Evolutionary conservation across 257 asterid genomes (phyloP).

Genomic region (Solanum rostratum): DNA sequence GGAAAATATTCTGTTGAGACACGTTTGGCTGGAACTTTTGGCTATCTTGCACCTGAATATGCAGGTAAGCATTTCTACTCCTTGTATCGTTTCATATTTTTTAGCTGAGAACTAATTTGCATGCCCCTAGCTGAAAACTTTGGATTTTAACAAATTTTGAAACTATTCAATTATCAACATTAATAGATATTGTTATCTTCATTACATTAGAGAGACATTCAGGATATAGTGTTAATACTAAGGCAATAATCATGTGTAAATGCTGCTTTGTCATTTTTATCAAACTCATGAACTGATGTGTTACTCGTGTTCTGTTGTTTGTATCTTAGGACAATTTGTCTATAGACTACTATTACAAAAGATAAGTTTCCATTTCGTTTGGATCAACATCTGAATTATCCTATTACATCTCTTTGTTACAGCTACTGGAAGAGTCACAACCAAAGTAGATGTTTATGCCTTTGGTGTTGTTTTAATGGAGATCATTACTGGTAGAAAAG

Average conservation of each 20-base stretch:
- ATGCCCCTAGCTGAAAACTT: not conserved
- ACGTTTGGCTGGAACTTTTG: conserved; percentile 86
- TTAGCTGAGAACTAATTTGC: not conserved
- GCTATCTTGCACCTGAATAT: conserved; percentile 97
- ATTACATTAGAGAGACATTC: not conserved
- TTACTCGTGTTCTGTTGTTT: not conserved
- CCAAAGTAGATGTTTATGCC: conserved; percentile 88
- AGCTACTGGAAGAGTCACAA: conserved; percentile 96
- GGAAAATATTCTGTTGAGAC: conserved; percentile 94
- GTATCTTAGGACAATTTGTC: not conserved
- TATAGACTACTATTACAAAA: not conserved
- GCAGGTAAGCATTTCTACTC: conserved; percentile 43
- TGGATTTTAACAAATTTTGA: not conserved
- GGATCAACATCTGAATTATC: not conserved
- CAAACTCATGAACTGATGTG: not conserved
- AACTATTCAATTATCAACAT: not conserved
- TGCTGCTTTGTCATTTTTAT: not conserved
- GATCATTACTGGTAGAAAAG: conserved; percentile 74
- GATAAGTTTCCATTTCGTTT: not conserved
- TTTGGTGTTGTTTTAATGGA: conserved; percentile 90
- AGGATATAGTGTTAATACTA: not conserved
- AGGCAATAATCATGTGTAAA: not conserved
- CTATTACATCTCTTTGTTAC: conserved; percentile 1
- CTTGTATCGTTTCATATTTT: not conserved
- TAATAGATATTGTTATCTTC: not conserved